Base-by-base conservation (phyloP, 208 protist genomes). In the Trypanosoma theileri region DNA sequence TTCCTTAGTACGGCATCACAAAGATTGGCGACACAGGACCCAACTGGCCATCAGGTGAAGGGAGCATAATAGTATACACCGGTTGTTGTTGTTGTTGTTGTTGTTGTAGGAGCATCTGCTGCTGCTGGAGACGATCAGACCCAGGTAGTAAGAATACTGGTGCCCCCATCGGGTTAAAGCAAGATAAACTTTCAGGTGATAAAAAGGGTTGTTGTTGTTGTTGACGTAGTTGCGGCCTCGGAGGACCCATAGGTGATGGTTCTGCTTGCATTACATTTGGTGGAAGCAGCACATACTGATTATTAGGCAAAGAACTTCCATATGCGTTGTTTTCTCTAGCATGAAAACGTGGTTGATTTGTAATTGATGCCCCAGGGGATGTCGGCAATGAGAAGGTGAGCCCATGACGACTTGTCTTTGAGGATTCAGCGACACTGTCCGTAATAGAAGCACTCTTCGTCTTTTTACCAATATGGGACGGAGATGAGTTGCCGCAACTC, bases 401-500 rank as follows among this genome's bases (percentile, higher is more conserved):
- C 16, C 44, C 26, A 13, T 35, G 40, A 28, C 17, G 44, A 57
- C 31, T 59, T 48, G 62, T 68, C 19, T 28, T 51, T 13, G 52
- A 58, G 8, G 62, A 50, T 19, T 24, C 35, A 22, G 1, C 50
- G 14, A 19, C 12, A 9, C 51, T 68, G 1, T 68, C 62, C 0
- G 62, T 35, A 51, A 59, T 31, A 13, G 62, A 46, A 13, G 52
- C 45, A 35, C 11, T 22, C 17, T 28, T 59, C 19, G 1, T 17
- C 3, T 59, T 50, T 28, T 57, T 31, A 12, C 13, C 28, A 22
- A 8, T 6, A 22, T 64, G 73, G 31, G 63, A 66, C 0, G 64
- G 70, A 0, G 60, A 48, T 8, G 31, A 70, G 53, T 50, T 73
- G 57, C 57, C 69, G 24, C 51, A 77, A 68, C 50, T 72, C 67